These are phyloP conservation scores for Candolleomyces aberdarensis DNA, from an alignment of 768 basidiomycete species.

Conservation along the genomic window DNA sequence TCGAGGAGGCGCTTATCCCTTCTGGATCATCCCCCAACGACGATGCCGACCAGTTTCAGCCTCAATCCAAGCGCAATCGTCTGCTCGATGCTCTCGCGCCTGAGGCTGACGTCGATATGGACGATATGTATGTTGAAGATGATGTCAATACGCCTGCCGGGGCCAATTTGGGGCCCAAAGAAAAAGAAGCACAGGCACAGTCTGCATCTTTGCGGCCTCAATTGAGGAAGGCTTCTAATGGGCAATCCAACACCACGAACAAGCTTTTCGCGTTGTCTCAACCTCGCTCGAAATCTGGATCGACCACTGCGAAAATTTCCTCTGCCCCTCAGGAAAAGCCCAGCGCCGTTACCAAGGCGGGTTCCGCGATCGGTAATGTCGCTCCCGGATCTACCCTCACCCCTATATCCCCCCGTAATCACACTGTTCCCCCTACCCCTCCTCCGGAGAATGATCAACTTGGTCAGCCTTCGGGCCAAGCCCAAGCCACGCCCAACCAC, in stretches of 20 bases:
- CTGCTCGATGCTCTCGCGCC: neutral
- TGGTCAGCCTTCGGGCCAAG: neutral
- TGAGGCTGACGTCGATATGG: neutral
- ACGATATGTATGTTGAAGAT: neutral
- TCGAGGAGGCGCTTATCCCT: conserved; percentile 8
- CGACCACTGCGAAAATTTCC: neutral
- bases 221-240: neutral
- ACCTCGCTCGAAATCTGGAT: neutral
- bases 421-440: conserved; percentile 1
- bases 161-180: neutral
- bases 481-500: neutral
- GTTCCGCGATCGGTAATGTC: neutral
- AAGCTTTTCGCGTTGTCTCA: neutral
- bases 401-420: neutral
- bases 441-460: neutral
- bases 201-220: neutral
- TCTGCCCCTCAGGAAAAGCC: neutral
- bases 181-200: neutral
- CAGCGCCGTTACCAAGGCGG: neutral
- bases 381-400: neutral
- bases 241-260: neutral
- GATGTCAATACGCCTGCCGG: neutral
- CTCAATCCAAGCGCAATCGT: neutral
- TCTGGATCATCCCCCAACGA: neutral
- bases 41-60: conserved; percentile 5